phyloP scores from a whole-genome alignment of 2,329 filamentous ascomycete genomes.

The Epichloe uncinata region DNA sequence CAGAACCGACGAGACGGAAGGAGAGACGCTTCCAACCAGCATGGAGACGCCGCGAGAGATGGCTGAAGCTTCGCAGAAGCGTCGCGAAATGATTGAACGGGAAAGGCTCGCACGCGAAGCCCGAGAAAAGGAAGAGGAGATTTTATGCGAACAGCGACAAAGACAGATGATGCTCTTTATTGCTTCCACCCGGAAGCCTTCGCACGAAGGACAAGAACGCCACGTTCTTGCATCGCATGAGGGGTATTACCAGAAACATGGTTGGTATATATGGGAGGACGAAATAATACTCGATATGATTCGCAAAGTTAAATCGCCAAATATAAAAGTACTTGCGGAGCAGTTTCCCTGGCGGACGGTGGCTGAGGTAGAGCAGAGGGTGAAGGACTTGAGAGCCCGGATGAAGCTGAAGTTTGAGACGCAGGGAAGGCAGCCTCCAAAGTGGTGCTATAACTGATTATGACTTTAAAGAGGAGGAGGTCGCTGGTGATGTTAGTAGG shows the following conservation, averaged over 20 bases:
- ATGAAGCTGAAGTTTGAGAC: constrained; percentile 11
- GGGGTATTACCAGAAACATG: constrained; percentile 11
- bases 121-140: constrained; percentile 3
- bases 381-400: constrained; percentile 9
- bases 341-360: constrained; percentile 9
- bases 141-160: constrained; percentile 1
- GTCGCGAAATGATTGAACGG: not conserved
- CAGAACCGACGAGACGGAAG: not conserved
- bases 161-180: constrained; percentile 9
- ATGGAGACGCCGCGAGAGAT: not conserved
- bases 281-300: constrained; percentile 13
- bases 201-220: constrained; percentile 1
- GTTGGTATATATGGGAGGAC: constrained; percentile 16
- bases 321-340: constrained; percentile 5
- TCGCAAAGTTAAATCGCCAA: constrained; percentile 8
- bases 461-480: not conserved
- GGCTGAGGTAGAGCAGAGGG: constrained; percentile 10
- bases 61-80: not conserved
- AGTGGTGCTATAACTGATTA: constrained; percentile 13
- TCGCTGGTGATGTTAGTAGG: not conserved
- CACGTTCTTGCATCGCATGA: not conserved
- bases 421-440: constrained; percentile 10
- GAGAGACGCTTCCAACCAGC: not conserved
- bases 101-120: not conserved
- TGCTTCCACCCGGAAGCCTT: constrained; percentile 5